Conservation (phyloP, 1,284 basidiomycete species). For the Ustanciosporium gigantosporum region DNA sequence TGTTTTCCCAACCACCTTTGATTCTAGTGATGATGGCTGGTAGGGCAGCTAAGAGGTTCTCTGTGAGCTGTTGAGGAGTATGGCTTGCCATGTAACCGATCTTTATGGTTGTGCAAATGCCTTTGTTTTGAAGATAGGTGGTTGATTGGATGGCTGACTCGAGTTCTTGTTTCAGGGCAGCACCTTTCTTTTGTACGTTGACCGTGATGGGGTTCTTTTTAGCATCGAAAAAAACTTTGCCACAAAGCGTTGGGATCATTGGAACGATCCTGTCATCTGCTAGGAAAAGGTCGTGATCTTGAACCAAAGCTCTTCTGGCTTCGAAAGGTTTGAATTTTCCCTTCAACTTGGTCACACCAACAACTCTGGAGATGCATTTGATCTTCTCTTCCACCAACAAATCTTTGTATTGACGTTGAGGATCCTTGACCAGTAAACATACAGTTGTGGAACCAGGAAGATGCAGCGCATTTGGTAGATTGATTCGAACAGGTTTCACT, state of each 20-base stretch:
- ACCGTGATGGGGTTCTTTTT: constrained; percentile 97
- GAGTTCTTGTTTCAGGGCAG: constrained; percentile 76
- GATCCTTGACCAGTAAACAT: constrained; percentile 92
- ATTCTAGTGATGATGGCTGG: constrained; percentile 75
- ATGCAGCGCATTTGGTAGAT: constrained; percentile 70
- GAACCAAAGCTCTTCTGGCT: constrained; percentile 78
- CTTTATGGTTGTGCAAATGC: constrained; percentile 69
- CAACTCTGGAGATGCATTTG: constrained; percentile 87
- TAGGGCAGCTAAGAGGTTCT: constrained; percentile 78
- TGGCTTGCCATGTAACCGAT: constrained; percentile 75
- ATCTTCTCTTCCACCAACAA: constrained; percentile 76
- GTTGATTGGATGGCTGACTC: constrained; percentile 88
- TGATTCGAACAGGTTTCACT: constrained; percentile 53
- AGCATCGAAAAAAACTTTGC: constrained; percentile 86
- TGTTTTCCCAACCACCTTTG: constrained; percentile 81
- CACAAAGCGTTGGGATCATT: constrained; percentile 82
- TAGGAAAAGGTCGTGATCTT: constrained; percentile 88
- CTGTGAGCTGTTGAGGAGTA: constrained; percentile 72
- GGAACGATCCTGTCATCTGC: constrained; percentile 88
- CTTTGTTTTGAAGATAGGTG: constrained; percentile 74
- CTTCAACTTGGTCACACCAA: constrained; percentile 69
- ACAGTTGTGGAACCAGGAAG: constrained; percentile 77
- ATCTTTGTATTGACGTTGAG: constrained; percentile 93
- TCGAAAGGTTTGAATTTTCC: constrained; percentile 70
- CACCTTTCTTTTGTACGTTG: constrained; percentile 74